These are phyloP conservation scores for Cornus florida DNA, from an alignment of 148 eudicot genomes.

Conservation along the genomic window DNA sequence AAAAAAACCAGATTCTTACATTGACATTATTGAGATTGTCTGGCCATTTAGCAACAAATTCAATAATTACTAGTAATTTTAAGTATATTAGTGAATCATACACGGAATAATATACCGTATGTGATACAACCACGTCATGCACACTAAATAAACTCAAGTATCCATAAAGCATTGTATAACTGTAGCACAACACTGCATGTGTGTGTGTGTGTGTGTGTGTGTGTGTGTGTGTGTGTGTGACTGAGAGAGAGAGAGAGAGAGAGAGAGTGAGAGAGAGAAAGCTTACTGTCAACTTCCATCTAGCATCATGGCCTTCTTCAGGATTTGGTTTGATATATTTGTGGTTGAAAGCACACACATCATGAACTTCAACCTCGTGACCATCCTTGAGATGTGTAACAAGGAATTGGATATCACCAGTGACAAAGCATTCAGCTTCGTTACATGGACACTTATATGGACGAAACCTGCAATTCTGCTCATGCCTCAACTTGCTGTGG, in stretches of 20 bases:
- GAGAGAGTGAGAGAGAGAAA: neutral
- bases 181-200: too few species aligned
- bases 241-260: neutral
- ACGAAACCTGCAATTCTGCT: conserved; percentile 20
- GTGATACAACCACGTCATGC: too few species aligned
- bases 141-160: too few species aligned
- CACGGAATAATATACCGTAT: too few species aligned
- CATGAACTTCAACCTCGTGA: conserved; percentile 18
- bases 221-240: too few species aligned
- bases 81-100: too few species aligned
- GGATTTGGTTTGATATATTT: conserved; percentile 21
- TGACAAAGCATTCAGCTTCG: conserved; percentile 29
- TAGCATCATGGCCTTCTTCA: conserved; percentile 15
- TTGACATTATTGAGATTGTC: too few species aligned
- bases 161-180: too few species aligned
- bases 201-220: too few species aligned
- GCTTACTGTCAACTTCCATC: conserved; percentile 21
- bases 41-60: too few species aligned
- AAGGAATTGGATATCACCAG: conserved; percentile 23
- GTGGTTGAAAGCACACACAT: conserved; percentile 17
- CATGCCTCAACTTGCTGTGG: conserved; percentile 21
- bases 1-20: too few species aligned
- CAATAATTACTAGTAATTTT: too few species aligned
- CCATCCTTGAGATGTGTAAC: conserved; percentile 23
- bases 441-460: conserved; percentile 34